These are phyloP conservation scores for Lecanosticta acicola DNA, from an alignment of 2,329 filamentous ascomycete species.

Conservation along the genomic window DNA sequence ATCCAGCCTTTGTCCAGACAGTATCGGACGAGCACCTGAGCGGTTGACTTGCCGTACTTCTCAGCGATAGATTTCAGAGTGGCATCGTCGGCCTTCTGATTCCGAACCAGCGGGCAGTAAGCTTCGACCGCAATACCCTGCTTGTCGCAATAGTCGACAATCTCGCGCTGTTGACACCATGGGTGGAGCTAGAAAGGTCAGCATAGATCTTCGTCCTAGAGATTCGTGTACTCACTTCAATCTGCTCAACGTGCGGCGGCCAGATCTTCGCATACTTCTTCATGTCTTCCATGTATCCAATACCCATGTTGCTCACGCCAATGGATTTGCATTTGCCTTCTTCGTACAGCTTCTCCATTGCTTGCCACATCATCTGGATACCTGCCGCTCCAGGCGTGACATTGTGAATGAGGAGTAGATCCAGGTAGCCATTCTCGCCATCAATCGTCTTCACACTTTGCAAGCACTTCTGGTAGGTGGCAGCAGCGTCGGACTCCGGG, in stretches of 20 bases:
- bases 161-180: constrained; percentile 61
- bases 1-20: constrained; percentile 70
- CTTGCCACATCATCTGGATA: constrained; percentile 60
- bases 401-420: constrained; percentile 66
- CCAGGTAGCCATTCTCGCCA: constrained; percentile 57
- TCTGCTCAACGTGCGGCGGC: constrained; percentile 69
- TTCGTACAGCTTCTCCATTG: constrained; percentile 56
- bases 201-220: not conserved
- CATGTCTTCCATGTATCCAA: constrained; percentile 63
- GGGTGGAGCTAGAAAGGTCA: constrained; percentile 56
- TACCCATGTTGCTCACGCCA: constrained; percentile 67
- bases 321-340: constrained; percentile 60
- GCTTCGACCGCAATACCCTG: constrained; percentile 58
- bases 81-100: constrained; percentile 64
- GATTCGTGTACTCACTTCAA: constrained; percentile 51
- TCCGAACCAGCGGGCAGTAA: constrained; percentile 63
- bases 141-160: constrained; percentile 52
- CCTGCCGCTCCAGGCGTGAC: constrained; percentile 51
- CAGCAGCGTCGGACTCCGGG: constrained; percentile 49
- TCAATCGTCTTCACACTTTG: constrained; percentile 61
- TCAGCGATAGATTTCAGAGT: constrained; percentile 59
- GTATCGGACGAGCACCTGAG: constrained; percentile 76
- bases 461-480: constrained; percentile 54
- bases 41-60: constrained; percentile 67
- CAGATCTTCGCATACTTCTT: constrained; percentile 59